Percentiles rank a stretch among this genome's conserved stretches.
These are phyloP conservation scores for Apiospora kogelbergensis DNA, from an alignment of 2,329 filamentous ascomycete species.

Conservation along the genomic window DNA sequence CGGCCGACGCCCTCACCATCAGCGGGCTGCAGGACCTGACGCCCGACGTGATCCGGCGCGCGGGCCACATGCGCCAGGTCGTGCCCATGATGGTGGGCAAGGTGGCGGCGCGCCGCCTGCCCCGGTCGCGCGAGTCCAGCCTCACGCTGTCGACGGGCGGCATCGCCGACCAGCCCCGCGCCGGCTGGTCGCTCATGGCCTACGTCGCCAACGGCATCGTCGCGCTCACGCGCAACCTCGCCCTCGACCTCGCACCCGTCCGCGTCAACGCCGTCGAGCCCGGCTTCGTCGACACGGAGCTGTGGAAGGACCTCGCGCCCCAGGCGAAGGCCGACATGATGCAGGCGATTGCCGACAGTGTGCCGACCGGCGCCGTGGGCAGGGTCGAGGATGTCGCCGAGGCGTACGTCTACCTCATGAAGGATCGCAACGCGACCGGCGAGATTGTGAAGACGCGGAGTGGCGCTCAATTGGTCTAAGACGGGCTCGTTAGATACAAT, in stretches of 20 bases:
- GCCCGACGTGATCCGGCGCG: slow-evolving; percentile 23
- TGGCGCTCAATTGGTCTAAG: slow-evolving; percentile 22
- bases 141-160: slow-evolving; percentile 26
- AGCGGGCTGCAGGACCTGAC: slow-evolving; percentile 23
- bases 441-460: slow-evolving; percentile 29
- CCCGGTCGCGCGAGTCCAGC: slow-evolving; percentile 19
- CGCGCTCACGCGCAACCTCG: slow-evolving; percentile 28
- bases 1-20: slow-evolving; percentile 28
- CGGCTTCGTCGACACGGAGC: slow-evolving; percentile 25
- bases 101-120: slow-evolving; percentile 28
- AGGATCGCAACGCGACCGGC: slow-evolving; percentile 28
- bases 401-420: slow-evolving; percentile 30
- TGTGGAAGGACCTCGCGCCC: slow-evolving; percentile 21
- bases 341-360: slow-evolving; percentile 15
- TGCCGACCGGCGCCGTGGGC: slow-evolving; percentile 22
- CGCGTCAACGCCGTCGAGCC: slow-evolving; percentile 31
- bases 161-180: slow-evolving; percentile 21
- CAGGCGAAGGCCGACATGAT: slow-evolving; percentile 17
- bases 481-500: not conserved
- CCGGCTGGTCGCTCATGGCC: slow-evolving; percentile 23
- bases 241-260: slow-evolving; percentile 27
- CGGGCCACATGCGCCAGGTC: slow-evolving; percentile 30
- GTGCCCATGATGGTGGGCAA: slow-evolving; percentile 37
- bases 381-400: slow-evolving; percentile 27
- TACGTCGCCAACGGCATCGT: slow-evolving; percentile 23